Evolutionary conservation across 768 basidiomycete species (phyloP).

Genomic region (Mycena chlorophos): DNA sequence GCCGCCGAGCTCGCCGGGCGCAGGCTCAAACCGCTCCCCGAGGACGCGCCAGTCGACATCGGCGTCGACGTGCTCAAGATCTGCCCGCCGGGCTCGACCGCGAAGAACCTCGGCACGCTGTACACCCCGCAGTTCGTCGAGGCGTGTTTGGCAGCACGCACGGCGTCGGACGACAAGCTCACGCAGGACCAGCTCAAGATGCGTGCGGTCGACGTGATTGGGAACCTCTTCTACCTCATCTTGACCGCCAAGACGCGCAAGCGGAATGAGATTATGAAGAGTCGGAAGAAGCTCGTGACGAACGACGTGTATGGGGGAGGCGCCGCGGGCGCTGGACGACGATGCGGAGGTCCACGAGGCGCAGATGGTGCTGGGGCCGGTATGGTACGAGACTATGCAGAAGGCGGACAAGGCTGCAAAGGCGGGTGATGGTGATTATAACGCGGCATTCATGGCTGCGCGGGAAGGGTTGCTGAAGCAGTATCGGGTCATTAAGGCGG

Average conservation of each 20-base stretch:
- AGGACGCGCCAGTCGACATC: slow-evolving; percentile 11
- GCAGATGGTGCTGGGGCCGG: slow-evolving; percentile 13
- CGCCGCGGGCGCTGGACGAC: slow-evolving; percentile 8
- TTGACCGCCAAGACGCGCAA: slow-evolving; percentile 32
- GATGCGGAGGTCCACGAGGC: slow-evolving; percentile 18
- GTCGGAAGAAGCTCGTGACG: slow-evolving; percentile 27
- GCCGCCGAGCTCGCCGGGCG: slow-evolving; percentile 4
- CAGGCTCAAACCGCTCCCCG: slow-evolving; percentile 11
- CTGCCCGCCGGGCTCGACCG: slow-evolving; percentile 33
- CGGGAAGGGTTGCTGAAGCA: not conserved
- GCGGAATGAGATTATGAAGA: slow-evolving; percentile 36
- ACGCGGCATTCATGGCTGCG: not conserved
- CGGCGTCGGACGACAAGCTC: slow-evolving; percentile 8
- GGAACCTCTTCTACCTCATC: slow-evolving; percentile 29
- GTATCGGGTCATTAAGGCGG: not conserved
- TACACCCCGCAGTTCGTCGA: slow-evolving; percentile 34
- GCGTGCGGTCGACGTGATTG: slow-evolving; percentile 26
- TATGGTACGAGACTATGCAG: slow-evolving; percentile 11
- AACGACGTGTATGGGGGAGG: slow-evolving; percentile 29
- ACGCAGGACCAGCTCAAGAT: slow-evolving; percentile 23
- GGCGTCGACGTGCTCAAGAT: slow-evolving; percentile 29
- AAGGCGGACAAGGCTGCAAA: slow-evolving; percentile 3
- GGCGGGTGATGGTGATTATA: not conserved
- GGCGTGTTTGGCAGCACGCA: slow-evolving; percentile 25
- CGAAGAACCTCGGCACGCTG: slow-evolving; percentile 28